A percentile compares a stretch with the other conserved stretches of the same genome.
phyloP scores from a whole-genome alignment of 208 protist species.

The Tritrichomonas foetus region DNA sequence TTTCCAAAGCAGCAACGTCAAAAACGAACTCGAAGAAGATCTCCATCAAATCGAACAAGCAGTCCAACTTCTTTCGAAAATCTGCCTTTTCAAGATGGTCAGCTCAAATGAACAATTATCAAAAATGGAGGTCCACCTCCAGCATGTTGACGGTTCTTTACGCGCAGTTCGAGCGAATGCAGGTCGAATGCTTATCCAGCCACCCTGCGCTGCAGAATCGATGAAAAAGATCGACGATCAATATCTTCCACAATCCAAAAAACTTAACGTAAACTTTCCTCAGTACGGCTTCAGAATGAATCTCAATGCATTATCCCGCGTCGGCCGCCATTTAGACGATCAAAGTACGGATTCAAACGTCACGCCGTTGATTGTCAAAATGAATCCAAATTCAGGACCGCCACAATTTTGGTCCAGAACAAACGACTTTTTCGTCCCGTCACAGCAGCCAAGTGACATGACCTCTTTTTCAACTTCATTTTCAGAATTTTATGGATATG shows the following conservation, averaged over 20 bases:
- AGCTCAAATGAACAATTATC: neutral
- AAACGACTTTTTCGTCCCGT: neutral
- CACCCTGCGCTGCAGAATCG: neutral
- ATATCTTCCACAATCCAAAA: neutral
- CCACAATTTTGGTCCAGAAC: neutral
- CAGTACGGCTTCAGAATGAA: neutral
- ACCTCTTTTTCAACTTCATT: neutral
- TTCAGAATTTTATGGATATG: neutral
- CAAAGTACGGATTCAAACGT: neutral
- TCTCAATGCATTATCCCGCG: neutral
- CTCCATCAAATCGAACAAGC: neutral
- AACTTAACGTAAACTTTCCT: neutral
- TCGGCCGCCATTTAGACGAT: neutral
- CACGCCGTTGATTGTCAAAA: neutral
- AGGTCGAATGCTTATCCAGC: neutral
- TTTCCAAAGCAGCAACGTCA: neutral
- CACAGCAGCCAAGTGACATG: neutral
- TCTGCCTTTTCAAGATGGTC: neutral
- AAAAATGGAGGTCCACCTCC: neutral
- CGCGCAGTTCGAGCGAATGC: neutral
- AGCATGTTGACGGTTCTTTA: neutral
- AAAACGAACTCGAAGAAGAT: slow-evolving; percentile 29
- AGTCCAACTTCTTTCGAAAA: neutral
- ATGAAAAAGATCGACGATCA: neutral
- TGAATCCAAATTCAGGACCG: neutral